Conservation (phyloP, 2,329 filamentous ascomycete genomes). For the Bisporella sp. region DNA sequence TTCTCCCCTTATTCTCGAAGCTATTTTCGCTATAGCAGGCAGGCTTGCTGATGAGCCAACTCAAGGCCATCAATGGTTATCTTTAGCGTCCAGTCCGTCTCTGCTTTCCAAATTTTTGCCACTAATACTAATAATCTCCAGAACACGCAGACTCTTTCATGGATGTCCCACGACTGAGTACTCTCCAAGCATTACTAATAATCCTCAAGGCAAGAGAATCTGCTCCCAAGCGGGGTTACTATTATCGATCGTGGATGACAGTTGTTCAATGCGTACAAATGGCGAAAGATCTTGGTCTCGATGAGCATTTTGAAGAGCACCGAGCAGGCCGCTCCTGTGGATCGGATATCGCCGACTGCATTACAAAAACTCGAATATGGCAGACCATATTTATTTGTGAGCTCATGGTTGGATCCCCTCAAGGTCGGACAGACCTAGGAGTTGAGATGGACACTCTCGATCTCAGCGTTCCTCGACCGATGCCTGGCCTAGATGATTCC, state of each 20-base stretch:
- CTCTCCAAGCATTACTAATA: conserved; percentile 81
- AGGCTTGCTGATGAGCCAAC: conserved; percentile 76
- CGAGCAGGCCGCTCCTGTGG: conserved; percentile 64
- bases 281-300: conserved; percentile 83
- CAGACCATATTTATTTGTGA: conserved; percentile 81
- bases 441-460: conserved; percentile 73
- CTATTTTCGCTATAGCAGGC: conserved; percentile 83
- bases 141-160: conserved; percentile 91
- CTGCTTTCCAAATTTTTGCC: not conserved
- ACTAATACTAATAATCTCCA: conserved; percentile 32
- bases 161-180: conserved; percentile 84
- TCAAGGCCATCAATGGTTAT: conserved; percentile 87
- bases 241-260: conserved; percentile 95
- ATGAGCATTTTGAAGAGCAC: conserved; percentile 80
- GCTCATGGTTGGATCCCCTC: conserved; percentile 86
- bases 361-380: conserved; percentile 83
- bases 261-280: conserved; percentile 88
- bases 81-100: conserved; percentile 67
- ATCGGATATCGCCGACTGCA: conserved; percentile 65
- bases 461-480: conserved; percentile 56
- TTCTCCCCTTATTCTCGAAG: conserved; percentile 82
- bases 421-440: conserved; percentile 75
- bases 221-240: conserved; percentile 89
- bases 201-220: conserved; percentile 87
- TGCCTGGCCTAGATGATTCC: conserved; percentile 61